Percentiles rank a stretch among this genome's conserved stretches.
Evolutionary conservation across 2,329 filamentous ascomycete species (phyloP).

Genomic region (Rutstroemia sydowiana): DNA sequence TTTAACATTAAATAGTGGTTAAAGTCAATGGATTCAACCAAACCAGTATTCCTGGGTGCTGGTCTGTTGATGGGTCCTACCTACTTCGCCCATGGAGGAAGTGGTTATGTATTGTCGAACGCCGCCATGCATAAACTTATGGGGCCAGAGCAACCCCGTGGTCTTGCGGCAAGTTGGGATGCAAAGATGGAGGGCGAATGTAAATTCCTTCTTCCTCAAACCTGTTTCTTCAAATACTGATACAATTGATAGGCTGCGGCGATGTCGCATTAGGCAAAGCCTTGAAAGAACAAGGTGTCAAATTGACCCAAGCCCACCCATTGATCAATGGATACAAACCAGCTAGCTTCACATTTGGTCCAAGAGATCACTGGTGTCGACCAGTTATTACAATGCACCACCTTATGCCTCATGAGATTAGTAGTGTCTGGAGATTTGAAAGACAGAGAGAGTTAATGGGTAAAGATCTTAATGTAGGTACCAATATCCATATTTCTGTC

Average conservation of each 20-base stretch:
- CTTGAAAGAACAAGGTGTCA: conserved; percentile 40
- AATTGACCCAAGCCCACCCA: conserved; percentile 41
- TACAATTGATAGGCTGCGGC: conserved; percentile 33
- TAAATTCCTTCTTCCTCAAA: not conserved
- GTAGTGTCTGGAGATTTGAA: conserved; percentile 46
- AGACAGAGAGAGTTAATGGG: conserved; percentile 27
- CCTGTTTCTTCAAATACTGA: not conserved
- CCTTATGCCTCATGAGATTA: conserved; percentile 45
- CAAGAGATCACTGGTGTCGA: conserved; percentile 44
- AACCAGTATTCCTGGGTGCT: conserved; percentile 41
- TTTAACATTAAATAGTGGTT: conserved; percentile 35
- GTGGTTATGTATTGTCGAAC: conserved; percentile 45
- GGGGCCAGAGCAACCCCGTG: conserved; percentile 33
- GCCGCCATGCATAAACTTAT: conserved; percentile 42
- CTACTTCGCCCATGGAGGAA: conserved; percentile 48
- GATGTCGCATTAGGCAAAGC: conserved; percentile 43
- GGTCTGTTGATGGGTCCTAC: conserved; percentile 36
- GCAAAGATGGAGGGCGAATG: conserved; percentile 34
- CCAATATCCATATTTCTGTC: not conserved
- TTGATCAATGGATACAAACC: conserved; percentile 50
- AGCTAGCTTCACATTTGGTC: conserved; percentile 34
- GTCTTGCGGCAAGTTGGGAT: conserved; percentile 42
- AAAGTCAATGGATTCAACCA: conserved; percentile 34
- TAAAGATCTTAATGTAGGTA: conserved; percentile 12
- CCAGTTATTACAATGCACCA: conserved; percentile 52